These are phyloP conservation scores for Fusarium nisikadoi DNA, from an alignment of 2,329 filamentous ascomycete genomes.

Conservation along the genomic window DNA sequence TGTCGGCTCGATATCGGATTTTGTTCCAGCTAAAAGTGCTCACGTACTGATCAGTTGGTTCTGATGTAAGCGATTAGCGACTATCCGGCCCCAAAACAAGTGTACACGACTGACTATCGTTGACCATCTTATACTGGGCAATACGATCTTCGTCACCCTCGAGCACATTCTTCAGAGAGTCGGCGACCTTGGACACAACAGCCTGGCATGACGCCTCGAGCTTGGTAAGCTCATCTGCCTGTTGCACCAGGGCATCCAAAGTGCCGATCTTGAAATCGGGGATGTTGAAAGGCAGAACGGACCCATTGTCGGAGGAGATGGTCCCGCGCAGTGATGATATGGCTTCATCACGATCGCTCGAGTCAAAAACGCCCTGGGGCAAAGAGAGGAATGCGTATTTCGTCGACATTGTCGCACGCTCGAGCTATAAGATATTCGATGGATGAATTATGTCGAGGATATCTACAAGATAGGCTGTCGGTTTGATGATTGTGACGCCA, in stretches of 20 bases:
- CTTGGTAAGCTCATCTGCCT: constrained; percentile 94
- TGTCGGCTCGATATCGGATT: constrained; percentile 95
- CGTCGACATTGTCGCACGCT: constrained; percentile 54
- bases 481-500: constrained; percentile 23
- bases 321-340: constrained; percentile 79
- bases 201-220: constrained; percentile 81
- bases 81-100: neutral
- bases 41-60: constrained; percentile 95
- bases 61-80: constrained; percentile 60
- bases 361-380: constrained; percentile 86
- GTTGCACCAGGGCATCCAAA: constrained; percentile 91
- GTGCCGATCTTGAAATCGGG: constrained; percentile 99
- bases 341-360: constrained; percentile 82
- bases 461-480: constrained; percentile 15
- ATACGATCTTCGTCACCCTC: constrained; percentile 87
- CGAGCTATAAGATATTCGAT: neutral
- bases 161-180: constrained; percentile 84
- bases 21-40: constrained; percentile 95
- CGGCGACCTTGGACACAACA: constrained; percentile 88
- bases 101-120: constrained; percentile 76
- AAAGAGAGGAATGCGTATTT: constrained; percentile 92
- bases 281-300: constrained; percentile 80
- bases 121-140: constrained; percentile 89
- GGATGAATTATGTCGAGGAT: constrained; percentile 10
- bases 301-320: constrained; percentile 78